Evolutionary conservation across 2,329 filamentous ascomycete species (phyloP).

Genomic region (Whalleya microplaca): DNA sequence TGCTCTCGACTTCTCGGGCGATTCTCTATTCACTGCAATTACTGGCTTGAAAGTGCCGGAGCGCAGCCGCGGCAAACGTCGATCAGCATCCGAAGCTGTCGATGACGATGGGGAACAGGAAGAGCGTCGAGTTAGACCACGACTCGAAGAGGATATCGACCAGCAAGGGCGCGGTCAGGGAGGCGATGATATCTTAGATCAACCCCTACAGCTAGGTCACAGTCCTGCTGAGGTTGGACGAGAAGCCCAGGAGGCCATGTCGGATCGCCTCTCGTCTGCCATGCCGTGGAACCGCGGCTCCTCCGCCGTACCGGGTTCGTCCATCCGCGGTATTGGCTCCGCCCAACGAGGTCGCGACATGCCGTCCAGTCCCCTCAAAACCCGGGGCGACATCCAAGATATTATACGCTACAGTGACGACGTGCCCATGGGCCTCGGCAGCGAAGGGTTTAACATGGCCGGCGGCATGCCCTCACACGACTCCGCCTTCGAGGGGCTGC

Average conservation of each 20-base stretch:
- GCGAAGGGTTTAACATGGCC: constrained; percentile 37
- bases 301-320: constrained; percentile 51
- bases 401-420: constrained; percentile 55
- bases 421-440: constrained; percentile 36
- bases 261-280: constrained; percentile 64
- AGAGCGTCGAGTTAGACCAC: constrained; percentile 44
- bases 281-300: constrained; percentile 59
- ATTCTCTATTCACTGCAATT: constrained; percentile 43
- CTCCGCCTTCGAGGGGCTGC: constrained; percentile 36
- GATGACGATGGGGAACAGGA: constrained; percentile 40
- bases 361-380: constrained; percentile 45
- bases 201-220: constrained; percentile 17
- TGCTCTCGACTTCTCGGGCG: constrained; percentile 50
- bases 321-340: constrained; percentile 45
- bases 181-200: constrained; percentile 31
- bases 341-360: constrained; percentile 43
- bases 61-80: constrained; percentile 36
- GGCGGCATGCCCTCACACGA: constrained; percentile 36
- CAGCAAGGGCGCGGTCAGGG: constrained; percentile 30
- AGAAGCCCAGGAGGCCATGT: constrained; percentile 66
- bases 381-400: constrained; percentile 41
- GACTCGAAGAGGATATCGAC: constrained; percentile 32
- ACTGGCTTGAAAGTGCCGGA: constrained; percentile 39
- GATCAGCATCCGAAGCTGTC: constrained; percentile 50
- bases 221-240: constrained; percentile 36